phyloP scores from a whole-genome alignment of 371 early-diverging fungal species.

The Batkoa obscura region DNA sequence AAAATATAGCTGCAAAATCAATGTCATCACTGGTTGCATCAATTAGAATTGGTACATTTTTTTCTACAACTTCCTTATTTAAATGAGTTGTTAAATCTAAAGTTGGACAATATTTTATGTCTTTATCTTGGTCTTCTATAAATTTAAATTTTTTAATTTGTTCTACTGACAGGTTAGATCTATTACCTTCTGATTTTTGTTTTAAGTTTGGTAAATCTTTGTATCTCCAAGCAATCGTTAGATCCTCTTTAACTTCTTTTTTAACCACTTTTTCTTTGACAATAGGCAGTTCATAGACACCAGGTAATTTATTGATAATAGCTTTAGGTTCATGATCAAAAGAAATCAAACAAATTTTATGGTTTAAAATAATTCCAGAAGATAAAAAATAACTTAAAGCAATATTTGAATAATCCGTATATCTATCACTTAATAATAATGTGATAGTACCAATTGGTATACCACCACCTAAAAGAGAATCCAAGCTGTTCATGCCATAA shows the following conservation, averaged over 20 bases:
- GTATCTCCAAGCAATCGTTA: not conserved
- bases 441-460: slow-evolving; percentile 64
- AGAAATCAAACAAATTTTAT: too few species aligned
- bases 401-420: not conserved
- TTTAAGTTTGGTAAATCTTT: not conserved
- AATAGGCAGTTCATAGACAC: too few species aligned
- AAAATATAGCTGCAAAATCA: too few species aligned
- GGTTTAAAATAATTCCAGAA: not conserved
- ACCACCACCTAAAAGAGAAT: slow-evolving; percentile 46
- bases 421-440: slow-evolving; percentile 20
- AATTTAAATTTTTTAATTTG: too few species aligned
- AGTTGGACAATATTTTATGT: not conserved
- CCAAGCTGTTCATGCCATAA: not conserved
- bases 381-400: not conserved
- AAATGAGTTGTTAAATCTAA: slow-evolving; percentile 1
- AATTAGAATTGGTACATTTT: not conserved
- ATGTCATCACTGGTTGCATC: not conserved
- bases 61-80: not conserved
- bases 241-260: too few species aligned
- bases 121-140: too few species aligned
- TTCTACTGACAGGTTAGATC: too few species aligned
- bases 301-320: not conserved
- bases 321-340: too few species aligned
- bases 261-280: too few species aligned
- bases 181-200: too few species aligned